Evolutionary conservation across 2,329 filamentous ascomycete genomes (phyloP).

Genomic region (Ophiocordyceps australis): DNA sequence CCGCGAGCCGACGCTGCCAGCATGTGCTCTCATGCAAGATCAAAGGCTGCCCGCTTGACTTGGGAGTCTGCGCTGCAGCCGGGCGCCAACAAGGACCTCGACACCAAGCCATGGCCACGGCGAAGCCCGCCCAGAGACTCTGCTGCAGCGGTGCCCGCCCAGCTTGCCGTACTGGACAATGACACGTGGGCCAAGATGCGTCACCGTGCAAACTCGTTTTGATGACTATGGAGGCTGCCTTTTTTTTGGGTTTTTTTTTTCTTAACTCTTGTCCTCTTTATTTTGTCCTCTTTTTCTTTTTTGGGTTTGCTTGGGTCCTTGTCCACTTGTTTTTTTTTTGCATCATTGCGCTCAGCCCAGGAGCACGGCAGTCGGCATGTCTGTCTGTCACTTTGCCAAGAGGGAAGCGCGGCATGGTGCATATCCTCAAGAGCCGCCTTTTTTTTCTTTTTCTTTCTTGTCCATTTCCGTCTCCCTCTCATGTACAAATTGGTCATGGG

Average conservation of each 20-base stretch:
- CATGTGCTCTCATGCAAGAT: neutral
- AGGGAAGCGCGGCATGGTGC: too few species aligned
- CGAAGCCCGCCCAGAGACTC: constrained; percentile 1
- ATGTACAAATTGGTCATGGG: neutral
- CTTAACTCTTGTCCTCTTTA: too few species aligned
- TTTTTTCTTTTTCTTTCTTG: neutral
- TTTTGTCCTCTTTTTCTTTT: too few species aligned
- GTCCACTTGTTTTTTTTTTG: too few species aligned
- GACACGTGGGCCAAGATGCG: neutral
- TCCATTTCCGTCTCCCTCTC: neutral
- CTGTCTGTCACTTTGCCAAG: too few species aligned
- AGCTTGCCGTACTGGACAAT: neutral
- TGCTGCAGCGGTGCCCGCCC: constrained; percentile 1
- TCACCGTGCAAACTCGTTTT: neutral
- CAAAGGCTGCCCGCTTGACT: neutral
- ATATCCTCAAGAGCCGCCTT: neutral
- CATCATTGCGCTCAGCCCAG: too few species aligned
- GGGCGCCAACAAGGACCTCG: neutral
- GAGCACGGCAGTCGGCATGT: too few species aligned
- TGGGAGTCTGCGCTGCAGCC: neutral
- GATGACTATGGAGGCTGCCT: neutral
- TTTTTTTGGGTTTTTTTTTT: too few species aligned
- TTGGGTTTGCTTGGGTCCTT: too few species aligned
- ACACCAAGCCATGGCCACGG: neutral
- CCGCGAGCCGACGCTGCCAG: neutral